phyloP scores from a whole-genome alignment of 2,329 filamentous ascomycete species.

The Eurotiales sp. region DNA sequence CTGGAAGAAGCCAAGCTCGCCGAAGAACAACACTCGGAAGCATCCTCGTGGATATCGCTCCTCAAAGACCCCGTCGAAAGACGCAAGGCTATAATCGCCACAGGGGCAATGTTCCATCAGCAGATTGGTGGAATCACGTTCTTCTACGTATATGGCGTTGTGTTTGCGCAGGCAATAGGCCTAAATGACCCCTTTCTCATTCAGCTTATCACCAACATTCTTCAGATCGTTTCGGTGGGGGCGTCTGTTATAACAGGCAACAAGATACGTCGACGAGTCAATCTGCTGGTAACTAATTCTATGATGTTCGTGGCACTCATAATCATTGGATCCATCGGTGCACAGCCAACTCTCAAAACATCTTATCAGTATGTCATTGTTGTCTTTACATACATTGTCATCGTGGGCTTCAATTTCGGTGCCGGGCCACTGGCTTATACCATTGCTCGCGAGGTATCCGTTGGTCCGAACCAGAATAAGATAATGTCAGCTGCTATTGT shows the following conservation, averaged over 20 bases:
- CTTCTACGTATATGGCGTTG: neutral
- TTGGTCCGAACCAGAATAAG: constrained; percentile 2
- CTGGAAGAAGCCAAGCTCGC: neutral
- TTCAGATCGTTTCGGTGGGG: neutral
- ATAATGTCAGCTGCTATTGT: neutral
- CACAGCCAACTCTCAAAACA: neutral
- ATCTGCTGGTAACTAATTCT: neutral
- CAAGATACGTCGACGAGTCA: constrained; percentile 1
- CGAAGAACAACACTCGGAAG: neutral
- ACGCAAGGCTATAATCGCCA: neutral
- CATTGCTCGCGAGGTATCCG: neutral
- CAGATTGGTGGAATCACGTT: constrained; percentile 5
- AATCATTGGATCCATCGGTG: neutral
- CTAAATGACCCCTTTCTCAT: neutral
- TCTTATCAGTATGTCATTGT: neutral
- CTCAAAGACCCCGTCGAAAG: constrained; percentile 2
- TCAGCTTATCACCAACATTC: constrained; percentile 2
- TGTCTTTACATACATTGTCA: neutral
- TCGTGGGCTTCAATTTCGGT: constrained; percentile 3
- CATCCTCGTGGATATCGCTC: neutral
- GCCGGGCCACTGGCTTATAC: neutral
- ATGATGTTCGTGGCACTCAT: neutral
- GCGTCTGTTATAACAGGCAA: neutral
- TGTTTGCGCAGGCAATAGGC: neutral
- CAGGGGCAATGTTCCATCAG: neutral